Percentiles rank a stretch among this genome's conserved stretches.
Conservation (phyloP, 106 monocot genomes). For the Allium cepa region DNA sequence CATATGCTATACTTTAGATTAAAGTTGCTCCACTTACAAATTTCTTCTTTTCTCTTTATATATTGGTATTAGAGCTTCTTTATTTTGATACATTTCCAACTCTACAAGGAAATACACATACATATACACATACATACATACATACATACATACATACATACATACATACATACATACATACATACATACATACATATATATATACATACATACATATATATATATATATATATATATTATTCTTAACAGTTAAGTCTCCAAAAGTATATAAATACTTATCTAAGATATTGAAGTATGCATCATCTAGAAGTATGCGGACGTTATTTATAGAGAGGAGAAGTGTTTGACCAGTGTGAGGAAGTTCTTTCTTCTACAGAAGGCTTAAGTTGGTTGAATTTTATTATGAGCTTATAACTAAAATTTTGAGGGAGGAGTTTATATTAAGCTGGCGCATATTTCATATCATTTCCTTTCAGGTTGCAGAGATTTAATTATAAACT, state of each 20-base stretch:
- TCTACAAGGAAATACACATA: not conserved
- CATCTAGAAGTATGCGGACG: not conserved
- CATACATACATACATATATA: no score
- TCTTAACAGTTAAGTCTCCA: not conserved
- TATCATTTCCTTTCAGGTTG: not conserved
- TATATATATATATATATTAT: no score
- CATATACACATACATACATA: no score
- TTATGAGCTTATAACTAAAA: not conserved
- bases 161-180: no score
- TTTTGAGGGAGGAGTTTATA: not conserved
- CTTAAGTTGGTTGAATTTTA: not conserved
- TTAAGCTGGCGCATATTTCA: not conserved
- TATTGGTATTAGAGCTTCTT: not conserved
- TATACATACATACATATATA: no score
- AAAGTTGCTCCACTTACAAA: not conserved
- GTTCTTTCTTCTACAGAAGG: not conserved
- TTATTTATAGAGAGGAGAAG: not conserved
- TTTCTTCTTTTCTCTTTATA: not conserved
- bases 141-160: no score
- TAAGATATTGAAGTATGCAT: no score
- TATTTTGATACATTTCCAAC: slow-evolving; percentile 2
- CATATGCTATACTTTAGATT: no score
- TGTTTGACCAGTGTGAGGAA: slow-evolving; percentile 6
- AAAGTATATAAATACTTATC: no score
- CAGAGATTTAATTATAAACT: no score